phyloP scores from a whole-genome alignment of 805 yeast genomes.

The Lachancea waltii region DNA sequence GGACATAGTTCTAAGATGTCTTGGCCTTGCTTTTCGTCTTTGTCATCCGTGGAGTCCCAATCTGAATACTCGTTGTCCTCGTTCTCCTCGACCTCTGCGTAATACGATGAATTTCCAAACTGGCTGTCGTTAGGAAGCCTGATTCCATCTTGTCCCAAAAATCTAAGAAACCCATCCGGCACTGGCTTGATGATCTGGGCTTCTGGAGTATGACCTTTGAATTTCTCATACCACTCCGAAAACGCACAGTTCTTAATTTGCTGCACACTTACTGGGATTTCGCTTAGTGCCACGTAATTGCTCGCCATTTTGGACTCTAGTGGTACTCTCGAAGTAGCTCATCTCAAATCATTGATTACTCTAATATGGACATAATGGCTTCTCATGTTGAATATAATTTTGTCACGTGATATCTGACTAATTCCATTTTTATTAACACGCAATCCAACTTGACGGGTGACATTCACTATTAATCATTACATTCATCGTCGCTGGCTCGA shows the following conservation, averaged over 20 bases:
- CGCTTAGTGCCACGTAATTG: slow-evolving; percentile 19
- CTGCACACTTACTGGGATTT: slow-evolving; percentile 29
- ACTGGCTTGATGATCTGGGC: slow-evolving; percentile 49
- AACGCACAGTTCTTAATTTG: slow-evolving; percentile 49
- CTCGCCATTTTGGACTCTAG: not conserved
- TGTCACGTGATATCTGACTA: not conserved
- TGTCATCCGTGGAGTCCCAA: slow-evolving; percentile 52
- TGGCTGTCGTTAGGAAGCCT: slow-evolving; percentile 43
- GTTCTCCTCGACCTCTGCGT: slow-evolving; percentile 32
- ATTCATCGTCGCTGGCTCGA: too few species aligned
- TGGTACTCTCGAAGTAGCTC: not conserved
- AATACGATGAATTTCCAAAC: slow-evolving; percentile 26
- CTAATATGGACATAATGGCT: not conserved
- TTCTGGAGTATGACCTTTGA: slow-evolving; percentile 43
- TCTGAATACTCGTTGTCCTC: slow-evolving; percentile 69
- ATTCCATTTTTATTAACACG: too few species aligned
- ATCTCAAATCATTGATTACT: not conserved
- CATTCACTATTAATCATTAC: too few species aligned
- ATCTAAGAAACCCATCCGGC: slow-evolving; percentile 52
- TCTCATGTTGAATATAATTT: not conserved
- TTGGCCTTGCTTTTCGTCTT: slow-evolving; percentile 19
- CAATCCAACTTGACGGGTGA: too few species aligned
- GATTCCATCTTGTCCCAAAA: slow-evolving; percentile 63
- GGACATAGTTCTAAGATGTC: slow-evolving; percentile 46
- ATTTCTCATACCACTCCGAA: slow-evolving; percentile 54